Evolutionary conservation across 306 rosid species (phyloP), one percentile per base, ranked within the genome.

Genomic region (Rubus idaeus): DNA sequence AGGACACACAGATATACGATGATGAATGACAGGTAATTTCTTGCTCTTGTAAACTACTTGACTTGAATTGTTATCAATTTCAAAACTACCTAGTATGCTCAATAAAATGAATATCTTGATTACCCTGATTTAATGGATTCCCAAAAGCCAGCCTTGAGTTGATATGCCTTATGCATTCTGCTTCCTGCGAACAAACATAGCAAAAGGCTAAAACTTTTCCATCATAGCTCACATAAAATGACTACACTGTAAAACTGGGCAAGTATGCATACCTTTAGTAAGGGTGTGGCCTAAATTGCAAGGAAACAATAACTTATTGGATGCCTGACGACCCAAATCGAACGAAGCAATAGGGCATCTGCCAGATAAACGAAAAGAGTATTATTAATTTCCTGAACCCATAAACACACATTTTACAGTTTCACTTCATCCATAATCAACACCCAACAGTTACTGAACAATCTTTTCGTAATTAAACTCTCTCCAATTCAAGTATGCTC

Each of bases 101-200:
- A 78, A 10, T 21, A 74, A 52, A 37, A 26, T 11, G 10, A 16
- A 42, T 58, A 35, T 68, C 12, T 16, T n/a, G 62, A 51, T 63
- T 90, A 95, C 99, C 99, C 97, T 75, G 99, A 89, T 85, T 86
- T 95, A 78, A 95, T 89, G 65, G 93, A 89, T 41, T 95, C 97
- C 99, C 99, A 95, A 53, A 92, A 92, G 78, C 94, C 86, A 84
- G 97, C 90, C 74, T 80, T 89, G 81, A 89, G 88, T 78, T 77
- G 88, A 81, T 82, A 89, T 81, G 76, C 60, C 75, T 71, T 89
- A 6, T 80, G 75, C 87, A 83, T 89, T 84, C 71, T 88, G 40
- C 86, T 81, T 9, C 70, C 99, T 91, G 90, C 76, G 79, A 80
- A 56, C 51, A 66, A 66, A 57, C 1, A 21, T 13, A 64, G 10